Evolutionary conservation across 768 basidiomycete species (phyloP).

Genomic region (Neoboletus subvelutipes): DNA sequence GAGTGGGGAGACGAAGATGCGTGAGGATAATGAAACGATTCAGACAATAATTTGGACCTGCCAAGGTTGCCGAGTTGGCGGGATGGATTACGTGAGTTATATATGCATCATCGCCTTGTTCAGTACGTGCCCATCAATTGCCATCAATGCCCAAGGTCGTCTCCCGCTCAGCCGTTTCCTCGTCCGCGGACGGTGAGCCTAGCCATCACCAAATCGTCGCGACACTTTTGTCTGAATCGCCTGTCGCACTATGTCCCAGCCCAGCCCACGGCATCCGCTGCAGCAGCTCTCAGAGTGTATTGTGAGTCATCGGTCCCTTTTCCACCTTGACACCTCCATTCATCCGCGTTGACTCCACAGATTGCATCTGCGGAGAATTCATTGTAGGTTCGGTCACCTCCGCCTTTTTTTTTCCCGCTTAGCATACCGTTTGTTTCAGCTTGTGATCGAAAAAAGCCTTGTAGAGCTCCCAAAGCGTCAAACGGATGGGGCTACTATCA

Average conservation of each 20-base stretch:
- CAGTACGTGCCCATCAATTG: too few relatives aligned
- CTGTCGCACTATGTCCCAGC: conserved; percentile 41
- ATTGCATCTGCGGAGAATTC: conserved; percentile 88
- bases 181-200: conserved; percentile 75
- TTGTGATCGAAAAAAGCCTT: conserved; percentile 78
- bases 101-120: conserved; percentile 1
- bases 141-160: conserved; percentile 84
- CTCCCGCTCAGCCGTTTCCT: conserved; percentile 84
- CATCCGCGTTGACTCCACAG: conserved; percentile 38
- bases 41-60: conserved; percentile 24
- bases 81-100: conserved; percentile 29
- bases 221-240: neutral
- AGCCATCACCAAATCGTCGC: neutral
- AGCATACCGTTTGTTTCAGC: conserved; percentile 40
- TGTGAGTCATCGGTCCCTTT: conserved; percentile 47
- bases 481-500: conserved; percentile 78
- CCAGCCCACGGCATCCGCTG: conserved; percentile 75
- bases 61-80: conserved; percentile 8
- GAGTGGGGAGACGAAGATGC: conserved; percentile 22
- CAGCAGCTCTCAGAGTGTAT: conserved; percentile 76
- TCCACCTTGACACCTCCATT: conserved; percentile 3
- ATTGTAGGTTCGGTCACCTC: conserved; percentile 51
- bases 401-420: conserved; percentile 2
- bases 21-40: conserved; percentile 21
- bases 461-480: conserved; percentile 66